These are phyloP conservation scores for Lagerstroemia speciosa DNA, from an alignment of 345 rosid species.

Conservation along the genomic window DNA sequence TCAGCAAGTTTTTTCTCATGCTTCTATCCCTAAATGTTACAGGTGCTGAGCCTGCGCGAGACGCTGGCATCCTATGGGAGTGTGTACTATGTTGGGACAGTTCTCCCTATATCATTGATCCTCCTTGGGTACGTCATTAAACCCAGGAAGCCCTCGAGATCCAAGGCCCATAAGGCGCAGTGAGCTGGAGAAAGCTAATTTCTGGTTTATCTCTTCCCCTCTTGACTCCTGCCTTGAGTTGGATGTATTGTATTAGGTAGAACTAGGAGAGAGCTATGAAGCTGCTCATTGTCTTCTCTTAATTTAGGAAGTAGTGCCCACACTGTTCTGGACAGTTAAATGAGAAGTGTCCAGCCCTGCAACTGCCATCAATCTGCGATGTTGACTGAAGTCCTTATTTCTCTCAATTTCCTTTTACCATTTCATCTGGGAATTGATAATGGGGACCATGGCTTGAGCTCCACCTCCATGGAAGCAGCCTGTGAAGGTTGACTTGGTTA, in stretches of 20 bases:
- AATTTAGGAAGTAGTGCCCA: neutral
- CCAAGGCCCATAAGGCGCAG: constrained; percentile 43
- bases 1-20: constrained; percentile 1
- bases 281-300: neutral
- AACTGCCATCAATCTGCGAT: neutral
- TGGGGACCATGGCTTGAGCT: too few species aligned
- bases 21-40: constrained; percentile 11
- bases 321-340: neutral
- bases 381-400: too few species aligned
- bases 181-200: constrained; percentile 2
- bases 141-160: constrained; percentile 56
- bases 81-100: constrained; percentile 72
- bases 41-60: constrained; percentile 79
- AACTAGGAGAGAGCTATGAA: neutral
- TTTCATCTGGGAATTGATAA: too few species aligned
- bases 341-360: neutral
- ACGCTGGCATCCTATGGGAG: constrained; percentile 61
- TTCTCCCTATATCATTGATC: constrained; percentile 51
- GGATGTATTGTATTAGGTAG: neutral
- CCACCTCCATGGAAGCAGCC: too few species aligned
- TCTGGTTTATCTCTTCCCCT: neutral
- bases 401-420: too few species aligned
- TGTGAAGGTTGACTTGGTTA: too few species aligned
- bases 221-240: neutral
- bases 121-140: constrained; percentile 52